Percentiles rank a stretch among this genome's conserved stretches.
phyloP scores from a whole-genome alignment of 768 basidiomycete species.

The Mycena capillaripes region DNA sequence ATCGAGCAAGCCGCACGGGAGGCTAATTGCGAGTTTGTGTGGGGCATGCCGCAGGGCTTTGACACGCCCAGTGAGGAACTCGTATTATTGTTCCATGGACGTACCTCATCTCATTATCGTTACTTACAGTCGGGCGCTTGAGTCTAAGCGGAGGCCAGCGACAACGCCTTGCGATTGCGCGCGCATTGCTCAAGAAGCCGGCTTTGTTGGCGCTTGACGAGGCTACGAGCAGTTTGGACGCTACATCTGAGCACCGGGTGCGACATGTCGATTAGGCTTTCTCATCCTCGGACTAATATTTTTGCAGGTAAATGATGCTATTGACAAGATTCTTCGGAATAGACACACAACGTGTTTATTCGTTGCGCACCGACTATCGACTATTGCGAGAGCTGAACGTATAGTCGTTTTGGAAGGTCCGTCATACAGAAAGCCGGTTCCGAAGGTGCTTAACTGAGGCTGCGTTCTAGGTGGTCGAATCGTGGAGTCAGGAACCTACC shows the following conservation, averaged over 20 bases:
- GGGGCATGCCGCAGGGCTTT: slow-evolving; percentile 94
- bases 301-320: slow-evolving; percentile 85
- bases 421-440: slow-evolving; percentile 26
- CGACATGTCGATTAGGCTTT: slow-evolving; percentile 33
- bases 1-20: slow-evolving; percentile 91
- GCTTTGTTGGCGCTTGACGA: slow-evolving; percentile 91
- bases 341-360: slow-evolving; percentile 89
- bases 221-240: slow-evolving; percentile 91
- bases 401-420: slow-evolving; percentile 92
- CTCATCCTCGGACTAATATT: neutral
- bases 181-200: slow-evolving; percentile 91
- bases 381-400: slow-evolving; percentile 90
- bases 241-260: slow-evolving; percentile 88
- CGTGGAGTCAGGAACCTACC: slow-evolving; percentile 86
- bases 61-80: slow-evolving; percentile 85
- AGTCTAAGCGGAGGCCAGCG: slow-evolving; percentile 86
- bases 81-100: neutral
- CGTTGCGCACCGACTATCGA: slow-evolving; percentile 91
- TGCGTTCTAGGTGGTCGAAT: slow-evolving; percentile 74
- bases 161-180: slow-evolving; percentile 85
- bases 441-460: neutral
- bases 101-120: slow-evolving; percentile 9
- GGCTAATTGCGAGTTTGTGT: slow-evolving; percentile 97
- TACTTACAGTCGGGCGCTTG: slow-evolving; percentile 74
- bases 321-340: slow-evolving; percentile 87